These are phyloP conservation scores for Starmera amethionina DNA, from an alignment of 805 yeast species.

Conservation along the genomic window DNA sequence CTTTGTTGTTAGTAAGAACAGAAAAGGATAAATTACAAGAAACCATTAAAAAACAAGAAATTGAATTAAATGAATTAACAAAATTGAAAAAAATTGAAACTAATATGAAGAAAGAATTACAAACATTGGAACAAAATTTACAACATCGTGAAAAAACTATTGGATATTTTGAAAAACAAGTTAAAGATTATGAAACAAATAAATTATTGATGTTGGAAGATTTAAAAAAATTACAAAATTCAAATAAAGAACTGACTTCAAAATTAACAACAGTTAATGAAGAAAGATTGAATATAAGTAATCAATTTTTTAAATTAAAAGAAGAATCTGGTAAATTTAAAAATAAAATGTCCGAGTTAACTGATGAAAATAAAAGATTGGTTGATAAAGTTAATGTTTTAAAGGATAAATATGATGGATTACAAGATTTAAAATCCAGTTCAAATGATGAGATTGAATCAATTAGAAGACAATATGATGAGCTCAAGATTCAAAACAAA, in stretches of 20 bases:
- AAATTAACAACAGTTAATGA: conserved; percentile 22
- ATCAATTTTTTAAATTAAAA: conserved; percentile 26
- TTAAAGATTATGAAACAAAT: conserved; percentile 24
- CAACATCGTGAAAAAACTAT: conserved; percentile 28
- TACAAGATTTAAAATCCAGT: conserved; percentile 23
- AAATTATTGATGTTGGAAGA: conserved; percentile 17
- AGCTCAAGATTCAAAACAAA: conserved; percentile 50
- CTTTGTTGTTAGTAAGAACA: conserved; percentile 12
- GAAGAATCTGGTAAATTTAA: conserved; percentile 31
- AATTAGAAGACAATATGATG: conserved; percentile 63
- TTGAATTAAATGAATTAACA: conserved; percentile 8
- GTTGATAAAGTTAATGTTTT: conserved; percentile 31
- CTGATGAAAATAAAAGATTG: conserved; percentile 29
- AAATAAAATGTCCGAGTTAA: conserved; percentile 22
- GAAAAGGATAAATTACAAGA: conserved; percentile 14
- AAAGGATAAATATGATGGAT: conserved; percentile 27
- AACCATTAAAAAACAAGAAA: conserved; percentile 11
- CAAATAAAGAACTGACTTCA: conserved; percentile 18
- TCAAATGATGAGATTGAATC: conserved; percentile 36
- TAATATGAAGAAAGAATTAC: conserved; percentile 14
- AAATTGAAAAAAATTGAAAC: conserved; percentile 14
- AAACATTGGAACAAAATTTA: conserved; percentile 8
- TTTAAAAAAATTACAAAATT: conserved; percentile 13
- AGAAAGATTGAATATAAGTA: conserved; percentile 18
- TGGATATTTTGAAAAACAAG: conserved; percentile 28